These are phyloP conservation scores for Hypoxylon perforatum DNA, from an alignment of 495 filamentous ascomycete genomes.

Conservation along the genomic window DNA sequence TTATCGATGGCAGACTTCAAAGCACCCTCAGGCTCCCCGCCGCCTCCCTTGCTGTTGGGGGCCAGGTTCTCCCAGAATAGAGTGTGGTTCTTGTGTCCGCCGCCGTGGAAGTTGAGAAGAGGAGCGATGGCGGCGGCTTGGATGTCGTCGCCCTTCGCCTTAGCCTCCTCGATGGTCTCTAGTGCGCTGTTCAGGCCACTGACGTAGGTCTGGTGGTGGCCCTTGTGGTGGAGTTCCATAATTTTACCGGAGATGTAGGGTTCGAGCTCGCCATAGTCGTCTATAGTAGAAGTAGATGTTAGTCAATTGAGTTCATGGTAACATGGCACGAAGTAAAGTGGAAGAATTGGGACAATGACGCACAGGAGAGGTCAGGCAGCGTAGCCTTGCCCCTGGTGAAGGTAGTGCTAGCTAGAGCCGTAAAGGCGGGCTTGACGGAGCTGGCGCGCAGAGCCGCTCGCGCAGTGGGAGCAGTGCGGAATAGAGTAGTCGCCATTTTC, in stretches of 20 bases:
- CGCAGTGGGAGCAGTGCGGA: slow-evolving; percentile 60
- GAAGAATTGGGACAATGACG: slow-evolving; percentile 45
- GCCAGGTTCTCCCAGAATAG: slow-evolving; percentile 99
- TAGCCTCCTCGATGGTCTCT: slow-evolving; percentile 70
- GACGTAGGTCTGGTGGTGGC: slow-evolving; percentile 84
- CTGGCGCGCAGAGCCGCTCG: slow-evolving; percentile 58
- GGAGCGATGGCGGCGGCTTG: slow-evolving; percentile 85
- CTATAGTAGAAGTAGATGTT: slow-evolving; percentile 49
- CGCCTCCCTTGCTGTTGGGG: slow-evolving; percentile 73
- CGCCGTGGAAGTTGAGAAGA: slow-evolving; percentile 95
- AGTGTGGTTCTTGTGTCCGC: slow-evolving; percentile 93
- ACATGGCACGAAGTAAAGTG: background rate
- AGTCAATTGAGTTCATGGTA: background rate
- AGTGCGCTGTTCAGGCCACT: slow-evolving; percentile 73
- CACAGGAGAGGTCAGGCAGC: slow-evolving; percentile 94
- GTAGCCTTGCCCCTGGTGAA: slow-evolving; percentile 90
- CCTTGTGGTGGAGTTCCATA: slow-evolving; percentile 92
- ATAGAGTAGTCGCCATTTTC: slow-evolving; percentile 64
- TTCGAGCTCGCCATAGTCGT: slow-evolving; percentile 92
- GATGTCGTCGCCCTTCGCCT: slow-evolving; percentile 66
- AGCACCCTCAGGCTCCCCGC: slow-evolving; percentile 75
- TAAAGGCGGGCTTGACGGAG: slow-evolving; percentile 54
- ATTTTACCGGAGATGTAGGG: slow-evolving; percentile 95
- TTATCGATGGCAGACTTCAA: slow-evolving; percentile 75
- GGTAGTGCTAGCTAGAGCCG: slow-evolving; percentile 73